Evolutionary conservation across 345 rosid species (phyloP).

Genomic region (Aurinia saxatilis): DNA sequence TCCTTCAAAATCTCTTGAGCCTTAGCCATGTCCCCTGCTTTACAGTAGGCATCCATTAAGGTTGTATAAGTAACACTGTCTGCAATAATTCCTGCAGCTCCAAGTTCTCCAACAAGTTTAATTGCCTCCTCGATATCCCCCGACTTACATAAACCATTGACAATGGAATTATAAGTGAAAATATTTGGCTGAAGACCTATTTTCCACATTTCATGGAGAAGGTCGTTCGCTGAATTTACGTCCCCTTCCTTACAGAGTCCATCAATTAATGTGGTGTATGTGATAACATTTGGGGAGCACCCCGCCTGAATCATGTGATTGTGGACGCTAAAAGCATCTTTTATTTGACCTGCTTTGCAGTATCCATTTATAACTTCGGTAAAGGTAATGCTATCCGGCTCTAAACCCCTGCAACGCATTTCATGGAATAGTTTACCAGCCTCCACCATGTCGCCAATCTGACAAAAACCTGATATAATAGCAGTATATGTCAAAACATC

Average conservation of each 20-base stretch:
- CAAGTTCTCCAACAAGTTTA: constrained; percentile 71
- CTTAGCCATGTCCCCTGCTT: constrained; percentile 56
- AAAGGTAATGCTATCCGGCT: constrained; percentile 71
- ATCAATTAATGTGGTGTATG: constrained; percentile 75
- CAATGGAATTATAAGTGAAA: constrained; percentile 61
- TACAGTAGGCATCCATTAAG: constrained; percentile 76
- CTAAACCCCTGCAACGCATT: constrained; percentile 48
- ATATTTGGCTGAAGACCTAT: constrained; percentile 75
- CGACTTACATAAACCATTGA: constrained; percentile 79
- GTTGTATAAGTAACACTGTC: constrained; percentile 75
- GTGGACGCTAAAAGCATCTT: constrained; percentile 69
- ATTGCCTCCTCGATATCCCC: constrained; percentile 61
- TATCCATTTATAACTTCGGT: constrained; percentile 82
- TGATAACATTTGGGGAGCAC: constrained; percentile 67
- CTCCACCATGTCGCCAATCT: constrained; percentile 51
- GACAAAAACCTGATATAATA: constrained; percentile 67
- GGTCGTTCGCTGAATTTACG: constrained; percentile 76
- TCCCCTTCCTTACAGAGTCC: constrained; percentile 86
- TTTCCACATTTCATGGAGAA: constrained; percentile 73
- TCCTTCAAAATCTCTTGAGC: constrained; percentile 59
- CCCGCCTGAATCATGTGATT: constrained; percentile 72
- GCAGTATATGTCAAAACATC: constrained; percentile 73
- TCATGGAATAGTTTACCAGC: constrained; percentile 58
- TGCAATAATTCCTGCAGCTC: constrained; percentile 47
- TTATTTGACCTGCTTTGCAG: constrained; percentile 65